Base-by-base conservation (phyloP, 1,284 basidiomycete genomes). In the Fomitopsis palustris region DNA sequence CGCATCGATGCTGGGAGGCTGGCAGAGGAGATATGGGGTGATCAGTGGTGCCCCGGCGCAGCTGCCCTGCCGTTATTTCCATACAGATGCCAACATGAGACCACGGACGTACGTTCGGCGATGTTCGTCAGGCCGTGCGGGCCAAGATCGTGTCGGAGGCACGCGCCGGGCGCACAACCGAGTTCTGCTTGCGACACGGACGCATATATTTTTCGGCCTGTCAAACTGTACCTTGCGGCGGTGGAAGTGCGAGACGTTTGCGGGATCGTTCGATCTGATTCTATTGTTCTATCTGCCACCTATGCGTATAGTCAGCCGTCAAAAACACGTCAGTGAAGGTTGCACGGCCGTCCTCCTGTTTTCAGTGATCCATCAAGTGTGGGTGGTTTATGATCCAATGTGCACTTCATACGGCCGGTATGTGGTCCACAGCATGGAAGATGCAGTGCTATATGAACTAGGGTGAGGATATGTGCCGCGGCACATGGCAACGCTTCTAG, bases 261-360 rank as follows among this genome's bases (percentile, higher is more conserved):
- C 27, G 21, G 27, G 12, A 27, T 16, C 12, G 14, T 52, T 19
- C 49, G 9, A 35, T 52, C 33, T 52, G 31, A 35, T 52, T 52
- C 17, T 14, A 16, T 4, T 25, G n/a, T 17, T 7, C 31, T 16
- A 52, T 52, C 49, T 52, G 49, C 49, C 49, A 52, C 17, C n/a
- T 37, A 52, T 8, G 33, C 45, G 25, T 29, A 16, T 25, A 27
- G 45, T 29, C 19, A 47, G 45, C 21, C 45, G 27, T 37, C 31
- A 52, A 19, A 35, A 33, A 52, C 49, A 52, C 31, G 49, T 52
- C 49, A 52, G 49, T n/a, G 49, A 52, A 52, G 49, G 12, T 52
- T 52, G 29, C 49, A 19, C 49, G 49, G 31, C 14, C 33, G 23
- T 33, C 14, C 5, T 27, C 21, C 16, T 25, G 27, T 23, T 5